Conservation (phyloP, 2,329 filamentous ascomycete species). For the Paecilomyces sp. region DNA sequence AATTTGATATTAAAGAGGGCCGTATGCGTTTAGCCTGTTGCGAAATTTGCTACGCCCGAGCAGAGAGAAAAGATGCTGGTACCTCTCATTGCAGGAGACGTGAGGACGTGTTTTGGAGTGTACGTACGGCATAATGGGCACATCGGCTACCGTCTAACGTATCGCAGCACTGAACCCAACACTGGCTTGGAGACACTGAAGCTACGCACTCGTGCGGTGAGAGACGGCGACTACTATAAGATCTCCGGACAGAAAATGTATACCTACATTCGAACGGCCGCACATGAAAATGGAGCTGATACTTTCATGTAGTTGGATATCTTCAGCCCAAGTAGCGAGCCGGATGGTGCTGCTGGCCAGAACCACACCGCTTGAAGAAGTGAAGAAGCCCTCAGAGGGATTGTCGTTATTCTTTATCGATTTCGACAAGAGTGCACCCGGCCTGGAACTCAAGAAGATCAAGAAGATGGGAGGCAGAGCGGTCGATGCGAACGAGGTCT, state of each 20-base stretch:
- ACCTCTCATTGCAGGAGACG: slow-evolving; percentile 63
- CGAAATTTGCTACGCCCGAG: slow-evolving; percentile 61
- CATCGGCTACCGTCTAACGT: background rate
- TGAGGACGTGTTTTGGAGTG: slow-evolving; percentile 72
- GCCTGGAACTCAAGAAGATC: slow-evolving; percentile 63
- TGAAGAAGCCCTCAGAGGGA: slow-evolving; percentile 63
- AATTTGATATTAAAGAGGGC: background rate
- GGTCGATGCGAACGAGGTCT: slow-evolving; percentile 80
- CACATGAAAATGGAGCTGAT: slow-evolving; percentile 3
- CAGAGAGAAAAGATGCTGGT: slow-evolving; percentile 61
- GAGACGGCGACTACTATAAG: slow-evolving; percentile 55
- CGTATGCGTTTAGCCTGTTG: slow-evolving; percentile 42
- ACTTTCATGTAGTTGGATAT: slow-evolving; percentile 57
- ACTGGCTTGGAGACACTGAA: slow-evolving; percentile 71
- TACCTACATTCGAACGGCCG: background rate
- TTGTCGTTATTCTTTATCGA: slow-evolving; percentile 77
- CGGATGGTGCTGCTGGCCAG: slow-evolving; percentile 80
- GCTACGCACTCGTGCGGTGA: slow-evolving; percentile 58
- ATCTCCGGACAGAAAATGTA: slow-evolving; percentile 71
- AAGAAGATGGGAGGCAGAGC: slow-evolving; percentile 80
- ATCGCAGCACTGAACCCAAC: slow-evolving; percentile 63
- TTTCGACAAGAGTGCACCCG: slow-evolving; percentile 54
- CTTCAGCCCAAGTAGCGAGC: slow-evolving; percentile 70
- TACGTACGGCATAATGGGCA: slow-evolving; percentile 9
- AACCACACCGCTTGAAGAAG: slow-evolving; percentile 62